Conservation (phyloP, 371 early-diverging fungal species). For the Rhizomucor pusillus region DNA sequence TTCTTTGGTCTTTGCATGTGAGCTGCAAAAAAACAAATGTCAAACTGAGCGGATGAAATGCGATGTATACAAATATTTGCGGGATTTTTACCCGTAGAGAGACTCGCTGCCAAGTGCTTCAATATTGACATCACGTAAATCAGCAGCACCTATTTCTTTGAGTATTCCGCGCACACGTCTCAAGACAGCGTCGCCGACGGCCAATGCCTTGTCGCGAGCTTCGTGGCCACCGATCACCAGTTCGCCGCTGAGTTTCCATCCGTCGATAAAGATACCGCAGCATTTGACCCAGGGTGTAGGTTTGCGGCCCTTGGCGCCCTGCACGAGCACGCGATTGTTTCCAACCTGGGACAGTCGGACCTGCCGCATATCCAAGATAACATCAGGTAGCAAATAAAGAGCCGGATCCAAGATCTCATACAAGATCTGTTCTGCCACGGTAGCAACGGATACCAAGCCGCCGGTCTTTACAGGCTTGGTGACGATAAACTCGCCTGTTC, state of each 20-base stretch:
- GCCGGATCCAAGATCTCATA: constrained; percentile 76
- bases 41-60: too few relatives aligned
- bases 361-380: constrained; percentile 67
- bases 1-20: constrained; percentile 36
- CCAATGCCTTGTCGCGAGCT: constrained; percentile 61
- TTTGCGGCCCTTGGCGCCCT: constrained; percentile 63
- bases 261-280: constrained; percentile 69
- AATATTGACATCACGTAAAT: constrained; percentile 53
- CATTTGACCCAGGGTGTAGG: constrained; percentile 70
- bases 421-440: constrained; percentile 70
- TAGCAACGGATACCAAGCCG: constrained; percentile 62
- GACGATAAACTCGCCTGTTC: constrained; percentile 59
- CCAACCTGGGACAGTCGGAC: constrained; percentile 58
- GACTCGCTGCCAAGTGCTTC: constrained; percentile 71
- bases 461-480: constrained; percentile 74
- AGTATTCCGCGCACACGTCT: constrained; percentile 51
- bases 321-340: constrained; percentile 60
- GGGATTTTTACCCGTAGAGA: constrained; percentile 60
- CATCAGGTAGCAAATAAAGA: constrained; percentile 70
- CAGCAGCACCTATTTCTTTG: constrained; percentile 45
- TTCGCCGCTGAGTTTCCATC: constrained; percentile 67
- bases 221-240: constrained; percentile 68
- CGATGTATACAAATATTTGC: background rate
- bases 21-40: constrained; percentile 23
- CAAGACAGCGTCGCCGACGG: constrained; percentile 65